Evolutionary conservation across 2,329 filamentous ascomycete species (phyloP), one percentile per base, ranked within the genome.

Genomic region (Eutypa lata): DNA sequence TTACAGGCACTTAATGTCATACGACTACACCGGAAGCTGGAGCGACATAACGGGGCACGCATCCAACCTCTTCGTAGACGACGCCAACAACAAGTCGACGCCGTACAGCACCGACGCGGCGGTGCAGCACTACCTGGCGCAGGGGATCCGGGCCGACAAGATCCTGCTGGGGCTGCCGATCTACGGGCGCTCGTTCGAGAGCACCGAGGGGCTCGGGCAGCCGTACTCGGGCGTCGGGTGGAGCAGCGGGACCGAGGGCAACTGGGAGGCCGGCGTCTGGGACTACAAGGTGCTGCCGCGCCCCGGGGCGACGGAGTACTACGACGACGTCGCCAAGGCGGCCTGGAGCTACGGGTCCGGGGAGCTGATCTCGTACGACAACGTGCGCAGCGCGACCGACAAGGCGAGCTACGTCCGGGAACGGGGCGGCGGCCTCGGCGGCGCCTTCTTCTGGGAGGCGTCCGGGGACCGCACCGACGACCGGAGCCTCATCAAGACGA

Each of bases 391-490:
- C 57, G 82, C 81, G 1, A 67, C 66, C 26, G 65, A 73, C 57
- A 95, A 94, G 74, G 80, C 80, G 1, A 66, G 74, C 8, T 94
- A 87, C 64, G 77, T 94, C 58, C 72, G 75, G 59, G 62, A 45
- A 6, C 35, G 13, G 18, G 40, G 73, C 21, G 75, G 76, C 50
- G 74, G 80, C 0, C 78, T 95, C 1, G 90, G 88, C 1, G 90
- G 90, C 13, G 86, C 82, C 0, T 89, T 94, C 76, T 95, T 88
- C 80, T 96, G 90, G 90, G 90, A 95, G 70, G 86, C 83, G 10
- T 88, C 83, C 58, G 86, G 83, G 13, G 90, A 95, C 63, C 73
- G 69, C 57, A 60, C 56, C 0, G 79, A 75, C 31, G 64, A 62
- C 1, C 57, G 61, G 19, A 91, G 87, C 61, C 71, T 94, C 57